Base-by-base conservation (phyloP, 164 flowering plant species). In the Taxillus chinensis region DNA sequence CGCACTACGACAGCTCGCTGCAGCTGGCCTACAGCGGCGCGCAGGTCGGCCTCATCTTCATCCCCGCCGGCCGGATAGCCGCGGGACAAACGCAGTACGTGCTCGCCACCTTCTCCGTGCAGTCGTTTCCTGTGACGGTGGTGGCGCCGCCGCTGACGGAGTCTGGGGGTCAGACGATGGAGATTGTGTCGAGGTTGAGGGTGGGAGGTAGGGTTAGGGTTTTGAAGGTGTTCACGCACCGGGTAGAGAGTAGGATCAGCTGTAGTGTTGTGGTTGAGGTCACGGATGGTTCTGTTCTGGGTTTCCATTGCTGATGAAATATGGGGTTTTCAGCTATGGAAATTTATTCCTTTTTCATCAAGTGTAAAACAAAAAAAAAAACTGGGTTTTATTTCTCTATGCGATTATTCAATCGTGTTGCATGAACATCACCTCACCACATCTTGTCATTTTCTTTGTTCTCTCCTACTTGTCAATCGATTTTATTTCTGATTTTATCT, bases 1-100 rank as follows among this genome's bases (percentile, higher is more conserved):
- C 72, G 5, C 79, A 76, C 69, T 73, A 76, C 68, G 80, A 73
- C 73, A 76, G 80, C 69, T 68, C 80, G 7, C 64, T 76, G 5
- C 67, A 68, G 67, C 73, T 76, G 39, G 41, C 60, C 56, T 61
- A 63, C 67, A 51, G 67, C 59, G 72, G 73, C 15, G 13, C 56
- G 37, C 71, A 62, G 49, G 63, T 76, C 3, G 77, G 77, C 9
- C 45, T 63, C 54, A 62, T 73, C 41, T 73, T 71, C 65, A 68
- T 76, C 42, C 80, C 80, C 11, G 80, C 80, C 38, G 80, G 77
- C 2, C 49, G 61, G 60, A 70, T 76, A 57, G 65, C 45, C 13
- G 69, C 65, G 12, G 76, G 79, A 17, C 11, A 61, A 46, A 64
- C 69, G 17, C 71, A 76, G 73, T 63, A 63, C 59, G 64, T 76